Conservation (phyloP, 306 rosid genomes). For the Trifolium repens region DNA sequence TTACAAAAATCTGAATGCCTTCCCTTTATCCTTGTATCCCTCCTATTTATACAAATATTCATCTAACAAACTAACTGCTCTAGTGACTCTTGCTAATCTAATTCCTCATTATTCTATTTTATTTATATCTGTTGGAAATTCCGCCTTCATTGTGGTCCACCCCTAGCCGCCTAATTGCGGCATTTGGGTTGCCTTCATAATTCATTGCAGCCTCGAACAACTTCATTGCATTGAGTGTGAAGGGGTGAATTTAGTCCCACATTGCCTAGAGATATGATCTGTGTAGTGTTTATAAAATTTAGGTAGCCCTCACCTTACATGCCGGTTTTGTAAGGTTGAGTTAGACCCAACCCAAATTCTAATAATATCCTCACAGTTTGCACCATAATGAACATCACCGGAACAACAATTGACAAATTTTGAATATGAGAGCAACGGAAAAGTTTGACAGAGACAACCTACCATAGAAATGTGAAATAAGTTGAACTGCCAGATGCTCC, state of each 20-base stretch:
- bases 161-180: no score
- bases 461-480: slow-evolving; percentile 96
- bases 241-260: no score
- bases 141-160: no score
- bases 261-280: no score
- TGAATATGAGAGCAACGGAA: slow-evolving; percentile 8
- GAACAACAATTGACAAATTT: slow-evolving; percentile 22
- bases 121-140: neutral
- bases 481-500: slow-evolving; percentile 98
- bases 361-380: slow-evolving; percentile 5
- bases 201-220: no score
- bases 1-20: neutral
- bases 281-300: no score
- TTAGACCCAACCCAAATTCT: no score
- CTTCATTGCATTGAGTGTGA: no score
- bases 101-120: neutral
- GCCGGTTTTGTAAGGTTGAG: no score
- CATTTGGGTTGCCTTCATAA: no score
- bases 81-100: neutral
- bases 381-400: slow-evolving; percentile 6
- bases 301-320: no score
- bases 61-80: slow-evolving; percentile 3
- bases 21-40: neutral
- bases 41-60: neutral
- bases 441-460: slow-evolving; percentile 40